A percentile compares a stretch with the other conserved stretches of the same genome.
Evolutionary conservation across 495 filamentous ascomycete species (phyloP).

Genomic region (Neurospora discreta): DNA sequence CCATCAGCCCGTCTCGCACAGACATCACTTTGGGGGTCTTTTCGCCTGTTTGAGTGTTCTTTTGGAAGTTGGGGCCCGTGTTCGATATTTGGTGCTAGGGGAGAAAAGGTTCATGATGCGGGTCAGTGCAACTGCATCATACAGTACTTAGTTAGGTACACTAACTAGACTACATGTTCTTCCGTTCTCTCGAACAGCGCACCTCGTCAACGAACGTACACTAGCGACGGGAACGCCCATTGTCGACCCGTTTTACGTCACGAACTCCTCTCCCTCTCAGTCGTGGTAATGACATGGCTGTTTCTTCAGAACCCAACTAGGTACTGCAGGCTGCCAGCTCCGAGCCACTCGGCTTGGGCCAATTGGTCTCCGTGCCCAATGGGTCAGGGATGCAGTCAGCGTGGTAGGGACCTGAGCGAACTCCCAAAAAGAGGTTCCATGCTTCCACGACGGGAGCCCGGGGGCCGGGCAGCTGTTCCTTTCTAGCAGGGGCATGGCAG

Average conservation of each 20-base stretch:
- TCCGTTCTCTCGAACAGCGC: background rate
- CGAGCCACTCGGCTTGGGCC: background rate
- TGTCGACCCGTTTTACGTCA: background rate
- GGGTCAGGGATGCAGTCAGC: background rate
- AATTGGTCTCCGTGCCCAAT: background rate
- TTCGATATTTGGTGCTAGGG: background rate
- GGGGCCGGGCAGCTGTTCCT: background rate
- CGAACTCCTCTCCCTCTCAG: background rate
- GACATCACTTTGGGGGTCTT: background rate
- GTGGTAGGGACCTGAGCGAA: background rate
- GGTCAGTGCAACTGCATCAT: background rate
- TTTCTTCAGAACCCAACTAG: background rate
- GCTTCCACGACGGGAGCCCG: background rate
- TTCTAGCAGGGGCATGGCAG: background rate
- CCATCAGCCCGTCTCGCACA: background rate
- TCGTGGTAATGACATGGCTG: background rate
- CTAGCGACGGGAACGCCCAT: background rate
- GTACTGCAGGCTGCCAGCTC: background rate
- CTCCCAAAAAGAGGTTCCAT: background rate
- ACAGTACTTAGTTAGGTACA: too few species aligned
- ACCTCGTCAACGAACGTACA: background rate
- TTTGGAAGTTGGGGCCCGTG: background rate
- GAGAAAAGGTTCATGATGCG: background rate
- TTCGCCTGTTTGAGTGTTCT: background rate
- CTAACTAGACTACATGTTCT: background rate